A percentile compares a stretch with the other conserved stretches of the same genome.
Conservation (phyloP, 805 yeast species). For the Aciculoconidium aculeatum region DNA sequence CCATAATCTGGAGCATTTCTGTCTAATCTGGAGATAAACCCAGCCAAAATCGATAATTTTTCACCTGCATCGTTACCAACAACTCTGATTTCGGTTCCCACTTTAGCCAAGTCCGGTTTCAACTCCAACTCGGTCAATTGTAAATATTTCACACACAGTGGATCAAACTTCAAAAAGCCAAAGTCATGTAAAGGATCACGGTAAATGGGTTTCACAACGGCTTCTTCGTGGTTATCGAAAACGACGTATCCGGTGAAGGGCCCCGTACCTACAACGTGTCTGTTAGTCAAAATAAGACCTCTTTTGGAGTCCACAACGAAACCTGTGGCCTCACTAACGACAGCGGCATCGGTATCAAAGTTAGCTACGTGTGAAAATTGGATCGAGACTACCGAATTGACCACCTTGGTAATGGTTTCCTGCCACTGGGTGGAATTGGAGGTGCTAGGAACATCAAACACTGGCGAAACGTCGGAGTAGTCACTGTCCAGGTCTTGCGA, state of each 20-base stretch:
- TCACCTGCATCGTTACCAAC: conserved; percentile 98
- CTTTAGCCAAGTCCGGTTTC: conserved; percentile 76
- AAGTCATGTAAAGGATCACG: conserved; percentile 96
- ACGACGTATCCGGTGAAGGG: conserved; percentile 90
- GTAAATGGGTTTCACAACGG: conserved; percentile 76
- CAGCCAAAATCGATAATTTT: conserved; percentile 80
- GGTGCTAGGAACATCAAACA: conserved; percentile 12
- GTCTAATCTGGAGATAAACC: conserved; percentile 79
- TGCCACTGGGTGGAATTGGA: conserved; percentile 52
- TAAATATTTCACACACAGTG: conserved; percentile 67
- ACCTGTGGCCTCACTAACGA: conserved; percentile 90
- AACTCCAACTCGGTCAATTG: conserved; percentile 58
- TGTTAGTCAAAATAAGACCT: conserved; percentile 83
- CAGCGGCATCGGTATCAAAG: conserved; percentile 79
- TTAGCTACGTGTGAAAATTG: conserved; percentile 83
- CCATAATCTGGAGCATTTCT: conserved; percentile 96
- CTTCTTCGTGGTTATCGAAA: conserved; percentile 92
- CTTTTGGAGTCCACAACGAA: conserved; percentile 79
- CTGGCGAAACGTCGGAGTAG: conserved; percentile 8
- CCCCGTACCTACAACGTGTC: conserved; percentile 95
- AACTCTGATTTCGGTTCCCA: conserved; percentile 91
- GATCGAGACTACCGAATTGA: conserved; percentile 80
- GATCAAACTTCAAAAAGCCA: conserved; percentile 80
- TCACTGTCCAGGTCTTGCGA: conserved; percentile 9
- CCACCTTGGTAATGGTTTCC: conserved; percentile 72